These are phyloP conservation scores for Canariomyces notabilis DNA, from an alignment of 2,329 filamentous ascomycete species.

Conservation along the genomic window DNA sequence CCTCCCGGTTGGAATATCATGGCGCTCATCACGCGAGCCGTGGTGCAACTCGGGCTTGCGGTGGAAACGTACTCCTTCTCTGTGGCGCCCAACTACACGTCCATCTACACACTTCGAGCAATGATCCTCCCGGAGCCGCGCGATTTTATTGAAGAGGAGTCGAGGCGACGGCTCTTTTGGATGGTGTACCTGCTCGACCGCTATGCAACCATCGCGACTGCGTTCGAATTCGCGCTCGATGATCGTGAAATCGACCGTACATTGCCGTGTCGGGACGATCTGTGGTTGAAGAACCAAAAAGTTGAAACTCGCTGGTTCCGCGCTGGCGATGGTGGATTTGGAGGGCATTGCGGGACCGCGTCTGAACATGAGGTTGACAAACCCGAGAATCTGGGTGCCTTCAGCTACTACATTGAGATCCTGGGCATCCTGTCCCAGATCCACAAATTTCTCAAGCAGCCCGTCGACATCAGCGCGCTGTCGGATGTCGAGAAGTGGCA, in stretches of 20 bases:
- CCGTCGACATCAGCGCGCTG: conserved; percentile 79
- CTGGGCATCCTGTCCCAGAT: conserved; percentile 82
- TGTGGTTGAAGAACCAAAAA: conserved; percentile 76
- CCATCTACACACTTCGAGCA: conserved; percentile 83
- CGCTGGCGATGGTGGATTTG: conserved; percentile 37
- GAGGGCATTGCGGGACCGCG: conserved; percentile 18
- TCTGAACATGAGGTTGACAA: conserved; percentile 61
- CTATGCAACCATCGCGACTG: conserved; percentile 85
- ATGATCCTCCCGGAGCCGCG: conserved; percentile 78
- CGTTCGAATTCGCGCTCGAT: conserved; percentile 85
- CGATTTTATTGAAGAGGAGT: conserved; percentile 87
- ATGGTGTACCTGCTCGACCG: conserved; percentile 88
- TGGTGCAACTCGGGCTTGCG: conserved; percentile 80
- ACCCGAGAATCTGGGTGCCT: conserved; percentile 78
- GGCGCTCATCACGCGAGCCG: conserved; percentile 80
- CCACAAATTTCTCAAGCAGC: conserved; percentile 81
- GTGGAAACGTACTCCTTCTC: conserved; percentile 77
- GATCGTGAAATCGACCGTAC: conserved; percentile 86
- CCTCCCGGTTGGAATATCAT: conserved; percentile 90
- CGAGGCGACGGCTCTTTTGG: conserved; percentile 81
- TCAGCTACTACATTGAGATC: conserved; percentile 87
- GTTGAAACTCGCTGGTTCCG: conserved; percentile 83
- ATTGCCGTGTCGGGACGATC: conserved; percentile 79
- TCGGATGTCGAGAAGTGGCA: conserved; percentile 89
- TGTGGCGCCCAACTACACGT: conserved; percentile 72